Base-by-base conservation (phyloP, 768 basidiomycete genomes). In the Peribolospora kevripleyi region DNA sequence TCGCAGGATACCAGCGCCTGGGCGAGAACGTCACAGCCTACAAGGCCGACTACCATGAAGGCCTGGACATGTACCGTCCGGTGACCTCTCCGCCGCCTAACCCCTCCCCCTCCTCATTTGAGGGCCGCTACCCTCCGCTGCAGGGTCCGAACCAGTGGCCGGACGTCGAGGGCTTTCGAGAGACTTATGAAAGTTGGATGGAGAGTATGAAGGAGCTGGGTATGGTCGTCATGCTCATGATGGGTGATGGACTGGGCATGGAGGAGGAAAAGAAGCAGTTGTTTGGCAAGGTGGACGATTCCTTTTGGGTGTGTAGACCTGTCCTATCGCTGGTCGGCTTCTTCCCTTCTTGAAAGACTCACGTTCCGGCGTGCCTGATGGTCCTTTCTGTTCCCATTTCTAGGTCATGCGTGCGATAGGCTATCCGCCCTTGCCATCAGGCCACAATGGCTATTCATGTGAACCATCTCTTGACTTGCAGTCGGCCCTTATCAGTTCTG, bases 141-240 rank as follows among this genome's bases (percentile, higher is more conserved):
- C 80, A 81, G 77, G 87, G 87, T 9, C 76, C 78, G 66, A 93
- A 91, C 63, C 85, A 84, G 57, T 91, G 84, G 81, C 87, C 86
- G 0, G 57, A 75, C 3, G 70, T 78, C 37, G 66, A 69, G 1
- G 67, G 64, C 0, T 87, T 88, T 62, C 70, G 66, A 55, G 70
- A 73, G 43, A 79, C 73, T 60, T 82, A 81, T 60, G 77, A 82
- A 55, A 62, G 60, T 5, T 91, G 86, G 85, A 70, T 82, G 3
- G 75, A 76, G 61, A 87, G 82, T 72, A 91, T 91, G 88, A 81
- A 82, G 66, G 68, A 61, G 3, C 69, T 91, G 3, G 88, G 88
- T 3, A 61, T 82, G 64, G 73, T 81, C 7, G 73, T 90, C 11
- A 88, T 90, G 83, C 75, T 81, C 68, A 88, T 83, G 82, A 88